phyloP scores from a whole-genome alignment of 108 stramenopile species.

The Cyclostephanos tholiformis region DNA sequence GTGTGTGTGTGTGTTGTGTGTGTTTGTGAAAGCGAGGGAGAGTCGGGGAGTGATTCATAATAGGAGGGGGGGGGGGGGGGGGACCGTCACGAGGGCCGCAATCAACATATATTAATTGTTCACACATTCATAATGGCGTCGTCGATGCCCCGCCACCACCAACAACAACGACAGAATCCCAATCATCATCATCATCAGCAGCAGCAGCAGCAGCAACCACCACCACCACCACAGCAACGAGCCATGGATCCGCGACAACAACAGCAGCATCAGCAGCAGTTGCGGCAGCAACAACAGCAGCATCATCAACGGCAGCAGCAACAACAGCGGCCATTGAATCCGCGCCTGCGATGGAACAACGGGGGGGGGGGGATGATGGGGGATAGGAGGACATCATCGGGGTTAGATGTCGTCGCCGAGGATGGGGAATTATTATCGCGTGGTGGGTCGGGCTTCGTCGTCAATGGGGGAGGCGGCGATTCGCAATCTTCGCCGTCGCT shows the following conservation, averaged over 20 bases:
- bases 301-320: background rate
- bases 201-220: background rate
- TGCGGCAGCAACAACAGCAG: background rate
- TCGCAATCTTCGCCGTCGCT: background rate
- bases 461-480: background rate
- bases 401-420: background rate
- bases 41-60: no score
- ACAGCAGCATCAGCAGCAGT: background rate
- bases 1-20: no score
- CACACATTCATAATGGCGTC: background rate
- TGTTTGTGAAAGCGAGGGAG: no score
- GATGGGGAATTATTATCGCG: conserved; percentile 5
- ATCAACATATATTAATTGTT: no score
- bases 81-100: no score
- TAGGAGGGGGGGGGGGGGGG: no score
- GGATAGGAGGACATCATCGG: background rate
- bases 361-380: no score
- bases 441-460: no score
- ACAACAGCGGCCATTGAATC: background rate
- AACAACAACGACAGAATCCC: no score
- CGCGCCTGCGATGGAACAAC: background rate
- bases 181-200: background rate
- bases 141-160: background rate
- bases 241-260: conserved; percentile 2
- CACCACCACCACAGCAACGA: conserved; percentile 2